These are phyloP conservation scores for Verticillium isaacii DNA, from an alignment of 2,329 filamentous ascomycete genomes.

Conservation along the genomic window DNA sequence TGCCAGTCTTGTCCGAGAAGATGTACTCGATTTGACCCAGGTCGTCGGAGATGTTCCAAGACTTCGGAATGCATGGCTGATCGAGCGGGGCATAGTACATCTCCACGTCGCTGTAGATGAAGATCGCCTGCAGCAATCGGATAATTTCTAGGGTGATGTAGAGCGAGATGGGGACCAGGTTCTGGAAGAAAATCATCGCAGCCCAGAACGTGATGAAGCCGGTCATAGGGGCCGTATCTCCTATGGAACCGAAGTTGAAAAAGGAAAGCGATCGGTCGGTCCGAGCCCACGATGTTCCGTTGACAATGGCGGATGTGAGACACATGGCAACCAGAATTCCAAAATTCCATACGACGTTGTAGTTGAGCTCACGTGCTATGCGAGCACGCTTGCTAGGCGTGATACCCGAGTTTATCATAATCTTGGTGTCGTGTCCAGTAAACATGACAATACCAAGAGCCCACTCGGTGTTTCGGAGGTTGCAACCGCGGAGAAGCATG, in stretches of 20 bases:
- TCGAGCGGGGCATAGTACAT: conserved; percentile 98
- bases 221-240: conserved; percentile 67
- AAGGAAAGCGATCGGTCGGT: conserved; percentile 68
- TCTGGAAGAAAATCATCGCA: conserved; percentile 91
- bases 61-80: conserved; percentile 93
- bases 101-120: conserved; percentile 91
- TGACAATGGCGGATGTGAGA: conserved; percentile 75
- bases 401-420: conserved; percentile 97
- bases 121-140: conserved; percentile 85
- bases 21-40: conserved; percentile 98
- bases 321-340: conserved; percentile 86
- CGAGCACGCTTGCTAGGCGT: conserved; percentile 91
- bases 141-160: conserved; percentile 98
- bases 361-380: conserved; percentile 91
- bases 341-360: conserved; percentile 97
- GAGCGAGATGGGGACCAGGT: conserved; percentile 95
- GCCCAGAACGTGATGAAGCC: conserved; percentile 98
- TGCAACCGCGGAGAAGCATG: conserved; percentile 86
- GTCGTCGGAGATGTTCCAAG: conserved; percentile 99
- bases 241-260: conserved; percentile 85
- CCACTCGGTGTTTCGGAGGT: conserved; percentile 94
- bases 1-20: conserved; percentile 93
- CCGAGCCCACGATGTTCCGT: conserved; percentile 77
- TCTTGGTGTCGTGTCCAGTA: conserved; percentile 95
- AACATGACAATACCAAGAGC: conserved; percentile 87